Conservation (phyloP, 129 eudicot species). For the Cynara cardunculus region DNA sequence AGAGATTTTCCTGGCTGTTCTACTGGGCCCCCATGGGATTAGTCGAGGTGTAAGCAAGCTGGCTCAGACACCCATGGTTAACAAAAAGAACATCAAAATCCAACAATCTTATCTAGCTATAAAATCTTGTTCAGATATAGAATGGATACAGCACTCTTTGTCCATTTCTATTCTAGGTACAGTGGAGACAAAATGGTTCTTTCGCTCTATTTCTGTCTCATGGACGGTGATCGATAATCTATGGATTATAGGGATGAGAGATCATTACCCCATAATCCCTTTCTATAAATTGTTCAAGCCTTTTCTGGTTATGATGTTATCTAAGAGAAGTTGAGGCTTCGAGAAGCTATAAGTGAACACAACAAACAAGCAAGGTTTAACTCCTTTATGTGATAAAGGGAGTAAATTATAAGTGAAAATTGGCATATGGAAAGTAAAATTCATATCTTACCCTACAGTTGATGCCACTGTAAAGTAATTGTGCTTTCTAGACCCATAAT, state of each 20-base stretch:
- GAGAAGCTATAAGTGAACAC: not conserved
- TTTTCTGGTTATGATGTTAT: not conserved
- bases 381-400: not conserved
- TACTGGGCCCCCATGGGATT: not conserved
- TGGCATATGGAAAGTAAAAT: not conserved
- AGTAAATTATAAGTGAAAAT: not conserved
- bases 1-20: no score
- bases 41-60: no score
- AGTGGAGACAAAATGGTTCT: not conserved
- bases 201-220: no score
- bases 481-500: conserved; percentile 81
- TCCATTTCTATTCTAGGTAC: no score
- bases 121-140: no score
- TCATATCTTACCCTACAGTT: conserved; percentile 70
- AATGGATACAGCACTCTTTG: no score
- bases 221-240: not conserved
- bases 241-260: no score
- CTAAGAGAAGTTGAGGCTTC: not conserved
- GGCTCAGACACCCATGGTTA: not conserved
- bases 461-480: conserved; percentile 85
- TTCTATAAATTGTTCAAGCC: not conserved
- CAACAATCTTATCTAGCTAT: no score
- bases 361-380: not conserved
- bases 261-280: not conserved
- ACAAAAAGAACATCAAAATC: not conserved